Conservation (phyloP, 768 basidiomycete species). For the Kwoniella bestiolae region DNA sequence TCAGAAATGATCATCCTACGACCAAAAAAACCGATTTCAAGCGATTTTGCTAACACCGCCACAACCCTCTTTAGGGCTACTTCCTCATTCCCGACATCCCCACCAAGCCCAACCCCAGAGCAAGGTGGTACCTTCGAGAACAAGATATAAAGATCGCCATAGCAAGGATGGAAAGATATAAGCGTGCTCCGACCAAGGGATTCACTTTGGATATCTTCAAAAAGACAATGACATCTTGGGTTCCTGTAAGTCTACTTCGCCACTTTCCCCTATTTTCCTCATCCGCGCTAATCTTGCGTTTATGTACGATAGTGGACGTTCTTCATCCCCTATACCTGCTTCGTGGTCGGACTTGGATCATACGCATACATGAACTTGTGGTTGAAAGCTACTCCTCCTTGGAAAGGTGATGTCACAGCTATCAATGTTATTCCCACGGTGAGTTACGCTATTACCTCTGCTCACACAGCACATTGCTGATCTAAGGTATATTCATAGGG, state of each 20-base stretch:
- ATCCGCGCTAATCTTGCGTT: not conserved
- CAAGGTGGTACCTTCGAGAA: constrained; percentile 28
- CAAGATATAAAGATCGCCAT: constrained; percentile 29
- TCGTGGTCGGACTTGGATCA: constrained; percentile 27
- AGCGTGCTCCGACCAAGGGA: constrained; percentile 25
- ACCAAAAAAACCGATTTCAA: no score
- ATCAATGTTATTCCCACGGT: constrained; percentile 41
- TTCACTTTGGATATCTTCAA: constrained; percentile 34
- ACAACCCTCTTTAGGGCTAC: constrained; percentile 14
- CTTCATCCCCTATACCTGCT: constrained; percentile 32
- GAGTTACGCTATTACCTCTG: not conserved
- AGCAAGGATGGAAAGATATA: constrained; percentile 13
- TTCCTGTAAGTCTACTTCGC: constrained; percentile 16
- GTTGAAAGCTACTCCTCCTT: constrained; percentile 29
- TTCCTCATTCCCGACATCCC: constrained; percentile 38
- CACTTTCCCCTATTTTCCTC: not conserved
- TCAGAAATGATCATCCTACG: no score
- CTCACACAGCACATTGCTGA: not conserved
- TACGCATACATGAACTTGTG: constrained; percentile 40
- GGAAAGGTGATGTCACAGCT: constrained; percentile 19
- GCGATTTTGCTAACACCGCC: not conserved
- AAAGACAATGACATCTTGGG: constrained; percentile 27
- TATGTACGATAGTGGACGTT: constrained; percentile 21
- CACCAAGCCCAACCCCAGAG: constrained; percentile 16
- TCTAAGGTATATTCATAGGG: not conserved